Evolutionary conservation across 2,329 filamentous ascomycete species (phyloP).

Genomic region (Zarea fungicola): DNA sequence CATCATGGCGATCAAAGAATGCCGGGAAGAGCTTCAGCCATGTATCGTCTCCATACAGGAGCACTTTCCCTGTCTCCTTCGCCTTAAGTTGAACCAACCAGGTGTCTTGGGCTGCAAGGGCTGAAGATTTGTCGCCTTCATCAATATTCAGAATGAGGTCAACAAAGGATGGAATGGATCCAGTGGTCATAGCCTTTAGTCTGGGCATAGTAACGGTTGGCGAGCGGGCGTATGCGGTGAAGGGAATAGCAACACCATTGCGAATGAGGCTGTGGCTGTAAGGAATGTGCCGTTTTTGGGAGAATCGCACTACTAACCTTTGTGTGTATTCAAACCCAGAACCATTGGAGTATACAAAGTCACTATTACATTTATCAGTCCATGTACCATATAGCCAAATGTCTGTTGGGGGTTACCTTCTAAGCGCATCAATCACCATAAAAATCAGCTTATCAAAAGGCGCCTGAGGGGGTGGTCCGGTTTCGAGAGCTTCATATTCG

Average conservation of each 20-base stretch:
- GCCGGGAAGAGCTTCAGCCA: constrained; percentile 95
- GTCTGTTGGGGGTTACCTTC: constrained; percentile 56
- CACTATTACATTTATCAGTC: constrained; percentile 47
- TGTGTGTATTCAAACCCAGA: constrained; percentile 89
- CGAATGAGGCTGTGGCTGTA: constrained; percentile 65
- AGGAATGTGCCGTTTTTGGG: constrained; percentile 12
- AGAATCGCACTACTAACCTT: constrained; percentile 50
- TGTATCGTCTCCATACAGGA: constrained; percentile 97
- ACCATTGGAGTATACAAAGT: constrained; percentile 79
- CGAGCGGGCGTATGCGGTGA: constrained; percentile 92
- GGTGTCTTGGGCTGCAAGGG: constrained; percentile 81
- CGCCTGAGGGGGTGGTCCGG: constrained; percentile 54
- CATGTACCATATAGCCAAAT: not conserved
- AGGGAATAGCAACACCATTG: constrained; percentile 78
- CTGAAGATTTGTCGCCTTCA: constrained; percentile 87
- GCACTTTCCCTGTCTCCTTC: constrained; percentile 63
- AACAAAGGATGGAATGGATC: constrained; percentile 95
- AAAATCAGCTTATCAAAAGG: constrained; percentile 89
- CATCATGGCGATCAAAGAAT: constrained; percentile 81
- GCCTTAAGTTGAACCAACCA: constrained; percentile 92
- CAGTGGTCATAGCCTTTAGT: constrained; percentile 94
- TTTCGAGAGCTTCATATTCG: constrained; percentile 52
- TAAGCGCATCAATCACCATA: constrained; percentile 94
- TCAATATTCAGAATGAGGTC: constrained; percentile 96
- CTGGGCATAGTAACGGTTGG: constrained; percentile 98